phyloP scores from a whole-genome alignment of 2,329 filamentous ascomycete species.

The Pleoardoris graminearum region DNA sequence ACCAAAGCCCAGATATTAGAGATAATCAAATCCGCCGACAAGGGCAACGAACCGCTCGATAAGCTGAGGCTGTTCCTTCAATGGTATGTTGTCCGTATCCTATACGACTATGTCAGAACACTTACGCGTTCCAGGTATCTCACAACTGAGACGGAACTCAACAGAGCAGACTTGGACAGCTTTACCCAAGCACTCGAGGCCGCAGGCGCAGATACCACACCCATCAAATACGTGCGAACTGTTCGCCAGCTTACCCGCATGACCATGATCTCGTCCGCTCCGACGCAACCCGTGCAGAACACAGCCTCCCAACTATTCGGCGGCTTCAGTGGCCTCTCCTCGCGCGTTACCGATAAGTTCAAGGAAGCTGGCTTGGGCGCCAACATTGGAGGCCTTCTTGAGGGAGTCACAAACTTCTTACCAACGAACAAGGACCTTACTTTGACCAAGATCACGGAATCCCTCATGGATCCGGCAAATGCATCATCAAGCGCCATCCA shows the following conservation, averaged over 20 bases:
- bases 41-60: constrained; percentile 82
- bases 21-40: constrained; percentile 76
- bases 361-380: constrained; percentile 84
- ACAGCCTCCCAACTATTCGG: constrained; percentile 81
- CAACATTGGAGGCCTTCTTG: constrained; percentile 93
- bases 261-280: constrained; percentile 93
- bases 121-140: constrained; percentile 49
- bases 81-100: constrained; percentile 66
- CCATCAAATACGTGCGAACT: constrained; percentile 76
- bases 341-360: constrained; percentile 88
- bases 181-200: constrained; percentile 82
- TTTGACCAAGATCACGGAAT: constrained; percentile 96
- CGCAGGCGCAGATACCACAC: constrained; percentile 74
- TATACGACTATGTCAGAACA: not conserved
- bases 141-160: constrained; percentile 88
- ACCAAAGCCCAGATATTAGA: constrained; percentile 88
- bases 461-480: constrained; percentile 91
- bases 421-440: constrained; percentile 94
- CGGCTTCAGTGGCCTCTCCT: constrained; percentile 89
- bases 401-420: constrained; percentile 97
- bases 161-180: constrained; percentile 76
- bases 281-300: constrained; percentile 62
- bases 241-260: constrained; percentile 94
- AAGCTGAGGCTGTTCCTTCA: constrained; percentile 95
- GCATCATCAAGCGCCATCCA: constrained; percentile 90